Conservation (phyloP, 2,329 filamentous ascomycete genomes). For the Orbilia blumenaviensis region DNA sequence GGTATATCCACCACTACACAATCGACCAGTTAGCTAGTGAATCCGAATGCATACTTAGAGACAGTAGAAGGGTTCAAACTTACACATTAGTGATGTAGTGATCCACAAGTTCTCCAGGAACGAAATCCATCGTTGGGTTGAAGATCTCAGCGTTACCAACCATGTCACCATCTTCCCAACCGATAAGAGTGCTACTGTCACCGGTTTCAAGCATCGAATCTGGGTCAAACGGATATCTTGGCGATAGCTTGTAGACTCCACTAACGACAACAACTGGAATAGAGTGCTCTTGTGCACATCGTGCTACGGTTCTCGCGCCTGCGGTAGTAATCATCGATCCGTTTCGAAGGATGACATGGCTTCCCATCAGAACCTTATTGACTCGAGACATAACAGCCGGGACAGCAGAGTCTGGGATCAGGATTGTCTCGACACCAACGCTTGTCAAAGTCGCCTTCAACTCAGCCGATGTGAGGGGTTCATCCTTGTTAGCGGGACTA, state of each 20-base stretch:
- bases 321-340: conserved; percentile 84
- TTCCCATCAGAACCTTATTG: conserved; percentile 92
- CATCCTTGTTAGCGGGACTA: conserved; percentile 60
- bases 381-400: conserved; percentile 95
- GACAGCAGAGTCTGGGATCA: conserved; percentile 83
- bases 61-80: neutral
- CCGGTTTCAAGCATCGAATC: conserved; percentile 87
- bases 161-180: conserved; percentile 46
- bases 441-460: conserved; percentile 81
- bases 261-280: conserved; percentile 88
- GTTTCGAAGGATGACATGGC: conserved; percentile 86
- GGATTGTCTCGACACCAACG: conserved; percentile 81
- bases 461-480: conserved; percentile 63
- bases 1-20: conserved; percentile 44
- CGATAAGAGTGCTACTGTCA: conserved; percentile 46
- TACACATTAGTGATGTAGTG: conserved; percentile 54
- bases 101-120: conserved; percentile 42
- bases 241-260: conserved; percentile 92
- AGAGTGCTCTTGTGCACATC: conserved; percentile 81
- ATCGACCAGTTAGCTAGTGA: neutral
- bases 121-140: conserved; percentile 50
- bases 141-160: conserved; percentile 43
- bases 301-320: conserved; percentile 83
- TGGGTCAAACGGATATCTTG: conserved; percentile 84
- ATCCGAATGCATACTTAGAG: neutral